These are phyloP conservation scores for Elongisporangium senticosum DNA, from an alignment of 352 stramenopile genomes.

Conservation along the genomic window DNA sequence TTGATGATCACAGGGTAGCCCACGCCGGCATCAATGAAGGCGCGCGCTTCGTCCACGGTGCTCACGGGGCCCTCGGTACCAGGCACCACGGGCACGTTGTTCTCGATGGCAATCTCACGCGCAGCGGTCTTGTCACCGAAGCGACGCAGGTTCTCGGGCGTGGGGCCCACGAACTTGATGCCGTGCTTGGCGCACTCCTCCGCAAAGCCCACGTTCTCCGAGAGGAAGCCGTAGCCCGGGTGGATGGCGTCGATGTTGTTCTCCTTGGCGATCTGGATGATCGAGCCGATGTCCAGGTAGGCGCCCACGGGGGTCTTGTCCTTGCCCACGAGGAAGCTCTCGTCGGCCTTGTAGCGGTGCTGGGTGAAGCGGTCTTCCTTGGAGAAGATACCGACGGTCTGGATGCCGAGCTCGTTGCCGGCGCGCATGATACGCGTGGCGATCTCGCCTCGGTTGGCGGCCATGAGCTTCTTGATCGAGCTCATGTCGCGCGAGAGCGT, in stretches of 20 bases:
- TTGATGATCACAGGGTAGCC: slow-evolving; percentile 98
- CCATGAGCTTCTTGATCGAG: slow-evolving; percentile 95
- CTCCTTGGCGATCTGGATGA: slow-evolving; percentile 90
- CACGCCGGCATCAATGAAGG: slow-evolving; percentile 88
- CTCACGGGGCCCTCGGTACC: slow-evolving; percentile 88
- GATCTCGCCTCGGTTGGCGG: slow-evolving; percentile 98
- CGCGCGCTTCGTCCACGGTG: slow-evolving; percentile 82
- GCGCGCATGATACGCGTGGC: slow-evolving; percentile 95
- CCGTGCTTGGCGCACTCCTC: slow-evolving; percentile 87
- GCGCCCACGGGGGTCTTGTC: slow-evolving; percentile 90
- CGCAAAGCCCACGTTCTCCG: slow-evolving; percentile 94
- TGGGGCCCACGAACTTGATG: slow-evolving; percentile 95
- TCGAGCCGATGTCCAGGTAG: slow-evolving; percentile 94
- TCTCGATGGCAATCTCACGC: slow-evolving; percentile 85
- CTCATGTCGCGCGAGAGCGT: slow-evolving; percentile 44
- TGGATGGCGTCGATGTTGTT: slow-evolving; percentile 94
- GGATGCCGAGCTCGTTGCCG: slow-evolving; percentile 90
- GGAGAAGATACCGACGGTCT: slow-evolving; percentile 76
- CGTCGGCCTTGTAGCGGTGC: slow-evolving; percentile 97
- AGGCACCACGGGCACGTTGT: slow-evolving; percentile 85
- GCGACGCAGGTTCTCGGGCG: slow-evolving; percentile 86
- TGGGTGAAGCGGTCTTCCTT: slow-evolving; percentile 93
- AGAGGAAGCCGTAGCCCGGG: slow-evolving; percentile 97
- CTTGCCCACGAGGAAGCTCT: slow-evolving; percentile 91
- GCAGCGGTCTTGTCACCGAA: slow-evolving; percentile 90